Conservation (phyloP, 495 filamentous ascomycete species). For the Podospora australis region DNA sequence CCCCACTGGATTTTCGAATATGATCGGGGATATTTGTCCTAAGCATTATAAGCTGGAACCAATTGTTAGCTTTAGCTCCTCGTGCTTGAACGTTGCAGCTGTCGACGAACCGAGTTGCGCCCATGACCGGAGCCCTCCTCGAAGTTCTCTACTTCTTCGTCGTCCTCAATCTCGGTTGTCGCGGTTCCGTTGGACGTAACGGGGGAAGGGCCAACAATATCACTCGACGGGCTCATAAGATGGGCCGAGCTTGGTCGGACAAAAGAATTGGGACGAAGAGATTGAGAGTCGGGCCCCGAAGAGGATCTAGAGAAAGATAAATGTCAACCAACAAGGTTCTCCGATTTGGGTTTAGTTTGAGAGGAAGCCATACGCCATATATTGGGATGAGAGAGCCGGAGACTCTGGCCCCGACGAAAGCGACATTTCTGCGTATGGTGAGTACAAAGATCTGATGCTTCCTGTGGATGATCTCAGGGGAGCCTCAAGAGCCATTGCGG, state of each 20-base stretch:
- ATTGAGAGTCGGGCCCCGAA: constrained; percentile 31
- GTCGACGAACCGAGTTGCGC: constrained; percentile 31
- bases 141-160: constrained; percentile 49
- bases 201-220: constrained; percentile 65
- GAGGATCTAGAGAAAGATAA: constrained; percentile 28
- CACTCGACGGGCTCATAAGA: constrained; percentile 41
- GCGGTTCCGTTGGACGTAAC: constrained; percentile 71
- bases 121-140: constrained; percentile 20
- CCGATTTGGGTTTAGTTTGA: neutral
- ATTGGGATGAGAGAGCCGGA: constrained; percentile 40
- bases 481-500: constrained; percentile 53
- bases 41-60: constrained; percentile 48
- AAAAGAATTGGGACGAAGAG: constrained; percentile 35
- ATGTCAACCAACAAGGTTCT: constrained; percentile 9
- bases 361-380: constrained; percentile 38
- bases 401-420: constrained; percentile 49
- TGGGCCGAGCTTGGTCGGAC: constrained; percentile 35
- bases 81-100: no score
- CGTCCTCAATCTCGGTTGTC: constrained; percentile 67
- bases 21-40: constrained; percentile 52
- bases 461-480: constrained; percentile 48
- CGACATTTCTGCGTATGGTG: constrained; percentile 52
- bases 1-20: constrained; percentile 49
- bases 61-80: constrained; percentile 16
- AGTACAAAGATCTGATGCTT: constrained; percentile 53